phyloP scores from a whole-genome alignment of 306 rosid species.

The Malus sylvestris region DNA sequence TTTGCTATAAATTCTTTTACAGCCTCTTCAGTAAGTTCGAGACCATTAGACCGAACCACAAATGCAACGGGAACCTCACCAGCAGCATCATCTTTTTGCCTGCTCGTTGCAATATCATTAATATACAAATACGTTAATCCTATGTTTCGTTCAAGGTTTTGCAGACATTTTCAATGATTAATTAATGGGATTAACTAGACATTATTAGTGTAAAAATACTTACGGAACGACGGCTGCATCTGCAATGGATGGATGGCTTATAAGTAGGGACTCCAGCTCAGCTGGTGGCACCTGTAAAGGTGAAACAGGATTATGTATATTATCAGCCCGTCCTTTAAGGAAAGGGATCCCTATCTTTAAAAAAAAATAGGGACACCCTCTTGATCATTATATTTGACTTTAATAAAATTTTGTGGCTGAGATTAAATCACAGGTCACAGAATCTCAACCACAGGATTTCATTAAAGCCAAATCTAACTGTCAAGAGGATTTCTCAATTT shows the following conservation, averaged over 20 bases:
- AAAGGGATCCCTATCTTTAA: too few relatives aligned
- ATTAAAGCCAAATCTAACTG: too few relatives aligned
- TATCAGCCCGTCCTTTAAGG: too few relatives aligned
- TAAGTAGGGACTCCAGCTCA: slow-evolving; percentile 78
- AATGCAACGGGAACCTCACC: slow-evolving; percentile 95
- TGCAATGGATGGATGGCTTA: slow-evolving; percentile 69
- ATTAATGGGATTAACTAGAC: not conserved
- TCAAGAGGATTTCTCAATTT: too few relatives aligned
- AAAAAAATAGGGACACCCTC: too few relatives aligned
- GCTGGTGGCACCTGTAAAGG: slow-evolving; percentile 78
- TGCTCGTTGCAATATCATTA: slow-evolving; percentile 15
- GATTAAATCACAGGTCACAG: too few relatives aligned
- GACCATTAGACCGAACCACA: slow-evolving; percentile 58
- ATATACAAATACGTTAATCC: not conserved
- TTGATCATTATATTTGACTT: too few relatives aligned
- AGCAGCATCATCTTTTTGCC: slow-evolving; percentile 71
- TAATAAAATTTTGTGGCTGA: too few relatives aligned
- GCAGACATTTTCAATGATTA: not conserved
- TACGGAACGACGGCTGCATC: slow-evolving; percentile 97
- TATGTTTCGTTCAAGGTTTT: not conserved
- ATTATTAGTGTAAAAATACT: slow-evolving; percentile 14
- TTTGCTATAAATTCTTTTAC: slow-evolving; percentile 68
- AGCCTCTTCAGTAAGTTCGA: slow-evolving; percentile 55
- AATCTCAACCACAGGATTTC: too few relatives aligned
- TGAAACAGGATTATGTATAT: not conserved